Conservation (phyloP, 306 rosid species). For the Cucumis hystrix region DNA sequence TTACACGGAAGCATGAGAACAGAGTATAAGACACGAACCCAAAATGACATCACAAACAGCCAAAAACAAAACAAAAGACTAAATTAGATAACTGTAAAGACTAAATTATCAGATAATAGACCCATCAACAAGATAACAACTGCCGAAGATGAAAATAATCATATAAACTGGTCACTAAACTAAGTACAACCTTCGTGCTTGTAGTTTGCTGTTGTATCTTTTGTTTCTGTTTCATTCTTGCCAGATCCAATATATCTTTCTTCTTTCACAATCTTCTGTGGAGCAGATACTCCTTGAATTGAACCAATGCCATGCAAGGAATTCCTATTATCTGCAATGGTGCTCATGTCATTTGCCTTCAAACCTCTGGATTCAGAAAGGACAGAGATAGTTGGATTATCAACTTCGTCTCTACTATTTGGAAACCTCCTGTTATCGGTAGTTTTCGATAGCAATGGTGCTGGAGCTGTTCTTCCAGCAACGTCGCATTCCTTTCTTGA, state of each 20-base stretch:
- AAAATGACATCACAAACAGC: not conserved
- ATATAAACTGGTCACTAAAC: not conserved
- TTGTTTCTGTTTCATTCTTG: slow-evolving; percentile 29
- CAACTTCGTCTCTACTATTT: slow-evolving; percentile 61
- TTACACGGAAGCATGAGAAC: not conserved
- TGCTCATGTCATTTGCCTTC: slow-evolving; percentile 37
- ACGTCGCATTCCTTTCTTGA: slow-evolving; percentile 61
- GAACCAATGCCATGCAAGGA: slow-evolving; percentile 38
- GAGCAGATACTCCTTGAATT: slow-evolving; percentile 39
- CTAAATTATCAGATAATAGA: not conserved
- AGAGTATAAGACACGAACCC: not conserved
- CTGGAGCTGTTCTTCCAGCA: slow-evolving; percentile 24
- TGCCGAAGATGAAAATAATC: not conserved
- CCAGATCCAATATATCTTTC: slow-evolving; percentile 23
- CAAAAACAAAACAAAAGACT: no score
- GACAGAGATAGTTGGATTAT: slow-evolving; percentile 33
- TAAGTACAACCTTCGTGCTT: slow-evolving; percentile 28
- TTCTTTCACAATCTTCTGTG: slow-evolving; percentile 29
- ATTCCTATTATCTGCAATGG: slow-evolving; percentile 42
- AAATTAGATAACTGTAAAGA: not conserved
- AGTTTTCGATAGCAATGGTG: slow-evolving; percentile 55
- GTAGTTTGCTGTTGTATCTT: slow-evolving; percentile 23
- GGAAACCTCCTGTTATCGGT: slow-evolving; percentile 42
- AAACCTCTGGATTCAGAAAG: slow-evolving; percentile 45
- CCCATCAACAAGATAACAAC: not conserved